Evolutionary conservation across 306 rosid genomes (phyloP), one percentile per base, ranked within the genome.

Genomic region (Dalbergia cochinchinensis): DNA sequence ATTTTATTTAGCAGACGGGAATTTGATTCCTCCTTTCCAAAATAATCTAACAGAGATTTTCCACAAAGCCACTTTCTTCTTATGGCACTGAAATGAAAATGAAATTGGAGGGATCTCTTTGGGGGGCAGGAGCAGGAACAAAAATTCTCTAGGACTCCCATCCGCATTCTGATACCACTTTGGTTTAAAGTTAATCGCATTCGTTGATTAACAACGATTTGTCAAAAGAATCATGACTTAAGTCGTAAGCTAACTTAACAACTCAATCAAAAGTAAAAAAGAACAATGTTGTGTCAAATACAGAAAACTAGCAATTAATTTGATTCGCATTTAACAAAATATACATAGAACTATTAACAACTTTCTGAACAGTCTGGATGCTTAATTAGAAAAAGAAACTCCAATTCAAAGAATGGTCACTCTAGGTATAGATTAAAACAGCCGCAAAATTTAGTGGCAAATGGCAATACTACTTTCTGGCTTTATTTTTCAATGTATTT

Each of bases 1-100:
- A 58, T 75, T 67, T 72, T 48, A 16, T 69, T 79, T 73, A 53
- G 61, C 65, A 75, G 4, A 44, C 66, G 76, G 39, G 86, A 88
- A 86, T 84, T 80, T 65, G 78, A 82, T 86, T 82, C 87, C 80
- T 75, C 78, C 73, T 73, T 81, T 57, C 42, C 16, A 13, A 37
- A 37, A 70, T 65, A 4, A 79, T 74, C 74, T 77, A 54, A 67
- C 20, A 1, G 3, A 81, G 39, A 79, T 4, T 79, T 79, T 79
- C 76, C 59, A 51, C 66, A 26, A 47, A 33, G 60, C 34, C 33
- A 37, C 59, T 57, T 55, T 54, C 65, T 70, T 82, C 55, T 73
- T 67, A 44, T 33, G 78, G 80, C 80, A 69, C 65, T 62, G 35
- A 45, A 78, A 57, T 55, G 22, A 68, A 70, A 62, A 18, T 61